Conservation (phyloP, 2,329 filamentous ascomycete species). For the Botryosphaeria dothidea region DNA sequence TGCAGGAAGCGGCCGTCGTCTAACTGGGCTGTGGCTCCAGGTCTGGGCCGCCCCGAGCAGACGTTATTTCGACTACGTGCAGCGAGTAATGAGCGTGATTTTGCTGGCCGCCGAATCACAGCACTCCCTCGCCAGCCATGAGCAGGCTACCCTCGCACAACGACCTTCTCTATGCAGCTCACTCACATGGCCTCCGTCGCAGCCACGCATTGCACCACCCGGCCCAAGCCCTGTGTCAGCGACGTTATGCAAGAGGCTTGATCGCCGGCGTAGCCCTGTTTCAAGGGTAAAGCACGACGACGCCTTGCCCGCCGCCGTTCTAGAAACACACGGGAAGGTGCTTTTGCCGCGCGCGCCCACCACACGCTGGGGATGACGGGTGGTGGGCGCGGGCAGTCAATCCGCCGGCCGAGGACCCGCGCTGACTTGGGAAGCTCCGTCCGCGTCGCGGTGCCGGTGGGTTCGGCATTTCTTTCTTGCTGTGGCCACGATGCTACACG, state of each 20-base stretch:
- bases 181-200: constrained; percentile 19
- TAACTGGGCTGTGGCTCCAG: constrained; percentile 17
- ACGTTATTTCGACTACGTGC: constrained; percentile 21
- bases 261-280: constrained; percentile 14
- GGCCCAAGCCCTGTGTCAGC: constrained; percentile 1
- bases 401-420: neutral
- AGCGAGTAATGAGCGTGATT: constrained; percentile 17
- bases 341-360: neutral
- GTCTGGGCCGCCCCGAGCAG: constrained; percentile 20
- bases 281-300: constrained; percentile 1
- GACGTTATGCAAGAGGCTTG: constrained; percentile 18
- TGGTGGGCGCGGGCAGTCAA: neutral
- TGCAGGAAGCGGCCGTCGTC: constrained; percentile 3
- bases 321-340: constrained; percentile 11
- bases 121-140: neutral
- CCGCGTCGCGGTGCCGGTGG: neutral
- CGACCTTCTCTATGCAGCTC: constrained; percentile 19
- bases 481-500: constrained; percentile 7
- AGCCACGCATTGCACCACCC: constrained; percentile 15
- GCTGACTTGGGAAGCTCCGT: constrained; percentile 4
- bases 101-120: constrained; percentile 13
- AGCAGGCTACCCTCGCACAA: constrained; percentile 14
- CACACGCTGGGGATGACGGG: neutral
- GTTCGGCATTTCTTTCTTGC: constrained; percentile 9
- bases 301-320: constrained; percentile 9